A percentile compares a stretch with the other conserved stretches of the same genome.
Conservation (phyloP, 257 asterid genomes). For the Apocynum venetum region DNA sequence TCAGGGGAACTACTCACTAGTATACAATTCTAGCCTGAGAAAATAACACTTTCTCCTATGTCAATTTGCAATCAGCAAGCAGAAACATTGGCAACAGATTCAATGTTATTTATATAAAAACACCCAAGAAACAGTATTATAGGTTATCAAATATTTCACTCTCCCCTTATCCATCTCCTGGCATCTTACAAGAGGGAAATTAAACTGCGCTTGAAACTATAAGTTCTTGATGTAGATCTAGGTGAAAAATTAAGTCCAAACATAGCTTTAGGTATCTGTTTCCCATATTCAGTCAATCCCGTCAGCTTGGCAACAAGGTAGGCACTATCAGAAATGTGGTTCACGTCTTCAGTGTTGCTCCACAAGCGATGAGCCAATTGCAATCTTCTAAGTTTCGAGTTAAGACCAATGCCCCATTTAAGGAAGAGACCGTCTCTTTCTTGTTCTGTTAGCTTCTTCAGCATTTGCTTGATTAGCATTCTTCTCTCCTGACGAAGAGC, state of each 20-base stretch:
- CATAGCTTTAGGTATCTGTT: slow-evolving; percentile 69
- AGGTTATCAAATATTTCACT: background rate
- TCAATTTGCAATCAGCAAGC: slow-evolving; percentile 8
- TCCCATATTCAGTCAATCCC: slow-evolving; percentile 50
- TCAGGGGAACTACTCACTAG: background rate
- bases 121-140: background rate
- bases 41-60: background rate
- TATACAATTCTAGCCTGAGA: background rate
- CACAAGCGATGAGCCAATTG: slow-evolving; percentile 72
- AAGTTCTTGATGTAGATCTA: slow-evolving; percentile 36
- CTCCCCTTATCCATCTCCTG: background rate
- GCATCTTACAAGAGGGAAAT: slow-evolving; percentile 46
- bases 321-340: slow-evolving; percentile 75
- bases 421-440: slow-evolving; percentile 69
- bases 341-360: slow-evolving; percentile 60
- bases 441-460: slow-evolving; percentile 64
- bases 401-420: slow-evolving; percentile 72
- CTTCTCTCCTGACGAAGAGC: slow-evolving; percentile 69
- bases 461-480: slow-evolving; percentile 67
- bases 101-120: background rate
- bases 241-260: slow-evolving; percentile 82
- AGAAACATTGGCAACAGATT: background rate
- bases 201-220: slow-evolving; percentile 60
- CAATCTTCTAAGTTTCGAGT: slow-evolving; percentile 62
- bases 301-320: slow-evolving; percentile 64